Conservation (phyloP, 331 rosid genomes). For the Prunus yedoensis region DNA sequence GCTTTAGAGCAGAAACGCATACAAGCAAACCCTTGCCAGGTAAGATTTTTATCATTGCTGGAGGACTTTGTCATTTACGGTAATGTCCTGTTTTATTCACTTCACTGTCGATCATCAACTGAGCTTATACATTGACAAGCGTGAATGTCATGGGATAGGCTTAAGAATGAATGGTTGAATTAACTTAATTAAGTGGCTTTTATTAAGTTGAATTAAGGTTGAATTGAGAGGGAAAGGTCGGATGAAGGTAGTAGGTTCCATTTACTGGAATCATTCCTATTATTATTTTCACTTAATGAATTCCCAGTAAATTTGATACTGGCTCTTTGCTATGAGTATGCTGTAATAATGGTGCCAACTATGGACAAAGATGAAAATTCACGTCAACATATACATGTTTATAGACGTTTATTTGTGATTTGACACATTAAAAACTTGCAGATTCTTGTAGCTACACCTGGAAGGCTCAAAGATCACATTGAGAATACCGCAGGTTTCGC, state of each 20-base stretch:
- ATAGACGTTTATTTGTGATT: slow-evolving; percentile 11
- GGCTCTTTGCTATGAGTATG: not conserved
- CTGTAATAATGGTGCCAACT: not conserved
- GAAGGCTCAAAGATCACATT: slow-evolving; percentile 94
- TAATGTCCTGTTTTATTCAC: not conserved
- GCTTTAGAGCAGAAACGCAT: slow-evolving; percentile 82
- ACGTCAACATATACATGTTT: not conserved
- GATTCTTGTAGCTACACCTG: slow-evolving; percentile 99
- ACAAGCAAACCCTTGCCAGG: slow-evolving; percentile 97
- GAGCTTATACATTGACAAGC: not conserved
- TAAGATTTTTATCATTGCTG: slow-evolving; percentile 26
- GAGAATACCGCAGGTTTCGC: slow-evolving; percentile 96
- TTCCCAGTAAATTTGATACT: not conserved
- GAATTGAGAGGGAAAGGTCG: too few species aligned
- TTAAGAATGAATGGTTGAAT: not conserved
- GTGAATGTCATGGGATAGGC: not conserved
- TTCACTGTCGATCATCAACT: slow-evolving; percentile 20
- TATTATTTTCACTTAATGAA: too few species aligned
- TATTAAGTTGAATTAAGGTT: too few species aligned
- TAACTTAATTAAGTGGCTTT: too few species aligned
- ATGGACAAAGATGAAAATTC: not conserved
- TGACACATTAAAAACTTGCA: slow-evolving; percentile 34
- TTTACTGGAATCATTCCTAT: too few species aligned
- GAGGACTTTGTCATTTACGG: not conserved
- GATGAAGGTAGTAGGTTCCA: too few species aligned